Percentiles rank a stretch among this genome's conserved stretches.
phyloP scores from a whole-genome alignment of 768 basidiomycete genomes.

The Rhodotorula taiwanensis region DNA sequence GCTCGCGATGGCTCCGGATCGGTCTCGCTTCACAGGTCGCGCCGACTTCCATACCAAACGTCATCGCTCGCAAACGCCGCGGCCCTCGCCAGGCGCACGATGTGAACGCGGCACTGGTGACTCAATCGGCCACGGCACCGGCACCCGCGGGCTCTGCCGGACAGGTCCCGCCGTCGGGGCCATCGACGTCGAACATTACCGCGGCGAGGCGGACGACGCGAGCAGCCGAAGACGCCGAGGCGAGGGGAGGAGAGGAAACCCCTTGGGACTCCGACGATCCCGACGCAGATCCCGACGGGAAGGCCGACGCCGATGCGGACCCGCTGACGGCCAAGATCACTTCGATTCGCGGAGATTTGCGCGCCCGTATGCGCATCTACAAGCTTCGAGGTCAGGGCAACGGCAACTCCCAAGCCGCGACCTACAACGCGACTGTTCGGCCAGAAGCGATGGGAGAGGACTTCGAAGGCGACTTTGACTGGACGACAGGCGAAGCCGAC shows the following conservation, averaged over 20 bases:
- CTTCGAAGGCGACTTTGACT: constrained; percentile 65
- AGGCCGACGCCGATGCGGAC: neutral
- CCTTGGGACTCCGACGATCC: too few relatives aligned
- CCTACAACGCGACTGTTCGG: constrained; percentile 72
- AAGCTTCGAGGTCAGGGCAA: constrained; percentile 56
- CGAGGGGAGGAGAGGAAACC: too few relatives aligned
- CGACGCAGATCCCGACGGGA: neutral
- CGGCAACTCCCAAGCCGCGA: constrained; percentile 41
- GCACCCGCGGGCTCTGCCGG: too few relatives aligned
- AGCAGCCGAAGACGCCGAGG: too few relatives aligned
- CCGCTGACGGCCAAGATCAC: constrained; percentile 64
- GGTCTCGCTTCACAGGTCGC: constrained; percentile 36
- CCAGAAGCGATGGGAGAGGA: constrained; percentile 84
- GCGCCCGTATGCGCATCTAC: constrained; percentile 49
- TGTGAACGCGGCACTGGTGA: too few relatives aligned
- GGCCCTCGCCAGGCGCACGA: too few relatives aligned
- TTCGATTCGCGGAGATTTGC: constrained; percentile 45
- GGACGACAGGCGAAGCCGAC: constrained; percentile 54
- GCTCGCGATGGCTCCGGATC: constrained; percentile 40
- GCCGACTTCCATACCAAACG: constrained; percentile 37
- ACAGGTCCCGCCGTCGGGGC: too few relatives aligned
- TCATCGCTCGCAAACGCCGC: constrained; percentile 37
- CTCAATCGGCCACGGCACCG: too few relatives aligned
- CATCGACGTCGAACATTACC: too few relatives aligned
- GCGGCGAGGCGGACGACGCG: too few relatives aligned